These are phyloP conservation scores for Colletotrichum abscissum DNA, from an alignment of 2,329 filamentous ascomycete species.

Conservation along the genomic window DNA sequence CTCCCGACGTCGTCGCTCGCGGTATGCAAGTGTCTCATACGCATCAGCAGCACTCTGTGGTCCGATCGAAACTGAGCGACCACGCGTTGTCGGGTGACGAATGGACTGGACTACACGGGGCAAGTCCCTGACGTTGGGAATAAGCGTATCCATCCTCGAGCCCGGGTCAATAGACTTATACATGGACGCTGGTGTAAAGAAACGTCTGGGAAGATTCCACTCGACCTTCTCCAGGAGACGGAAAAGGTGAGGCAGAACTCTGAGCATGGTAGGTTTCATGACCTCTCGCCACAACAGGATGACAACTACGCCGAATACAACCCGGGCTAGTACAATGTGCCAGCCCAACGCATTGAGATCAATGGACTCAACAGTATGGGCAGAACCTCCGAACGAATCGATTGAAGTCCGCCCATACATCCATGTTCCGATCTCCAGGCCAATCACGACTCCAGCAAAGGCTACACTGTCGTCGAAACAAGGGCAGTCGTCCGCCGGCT, in stretches of 20 bases:
- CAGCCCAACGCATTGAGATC: conserved; percentile 75
- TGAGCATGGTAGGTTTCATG: conserved; percentile 86
- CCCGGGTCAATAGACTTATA: conserved; percentile 84
- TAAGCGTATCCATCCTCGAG: conserved; percentile 82
- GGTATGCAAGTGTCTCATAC: conserved; percentile 93
- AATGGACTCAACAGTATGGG: conserved; percentile 67
- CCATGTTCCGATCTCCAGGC: conserved; percentile 86
- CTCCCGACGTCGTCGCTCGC: conserved; percentile 72
- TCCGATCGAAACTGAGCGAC: conserved; percentile 87
- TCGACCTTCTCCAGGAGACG: conserved; percentile 84
- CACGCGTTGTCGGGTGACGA: conserved; percentile 75
- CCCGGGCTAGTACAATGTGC: conserved; percentile 71
- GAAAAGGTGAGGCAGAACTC: conserved; percentile 85
- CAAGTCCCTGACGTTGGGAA: conserved; percentile 90
- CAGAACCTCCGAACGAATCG: conserved; percentile 56
- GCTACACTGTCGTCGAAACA: conserved; percentile 97
- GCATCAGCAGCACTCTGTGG: conserved; percentile 97
- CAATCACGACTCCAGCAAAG: conserved; percentile 91
- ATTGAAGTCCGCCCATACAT: conserved; percentile 72
- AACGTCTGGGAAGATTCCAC: conserved; percentile 84
- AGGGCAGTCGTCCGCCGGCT: conserved; percentile 95
- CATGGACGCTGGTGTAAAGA: conserved; percentile 90
- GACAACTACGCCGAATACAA: conserved; percentile 82
- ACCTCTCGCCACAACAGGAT: conserved; percentile 92
- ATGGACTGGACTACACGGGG: conserved; percentile 85